Base-by-base conservation (phyloP, 2,329 filamentous ascomycete genomes). In the Coniochaeta sp. region DNA sequence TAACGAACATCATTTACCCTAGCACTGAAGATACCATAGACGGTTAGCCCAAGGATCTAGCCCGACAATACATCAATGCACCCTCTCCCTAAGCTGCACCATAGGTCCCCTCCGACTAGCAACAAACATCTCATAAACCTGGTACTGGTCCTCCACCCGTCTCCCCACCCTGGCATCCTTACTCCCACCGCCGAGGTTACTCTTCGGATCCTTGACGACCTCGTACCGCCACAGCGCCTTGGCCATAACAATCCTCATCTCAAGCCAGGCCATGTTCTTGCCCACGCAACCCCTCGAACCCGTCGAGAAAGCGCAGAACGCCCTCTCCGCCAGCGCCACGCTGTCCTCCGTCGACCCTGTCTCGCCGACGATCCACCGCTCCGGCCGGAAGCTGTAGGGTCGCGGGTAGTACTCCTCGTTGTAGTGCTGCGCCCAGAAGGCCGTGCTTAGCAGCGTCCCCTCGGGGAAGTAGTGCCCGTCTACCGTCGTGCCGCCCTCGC, bases 111-210 rank as follows among this genome's bases (percentile, higher is more conserved):
- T 22, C 1, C 54, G 49, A 9, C 61, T 48, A 7, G 59, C 56
- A n/a, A 63, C 51, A 48, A 59, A 63, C 3, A 55, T 57, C 35
- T 63, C 62, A 1, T 52, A 31, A 9, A 63, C n/a, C n/a, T 58
- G 57, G 9, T 59, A 50, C 51, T 60, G 60, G 2, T 51, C 53
- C 56, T 59, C 57, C 56, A 60, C 2, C 58, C 58, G 2, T 52
- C 27, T 1, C 52, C 49, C 1, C 53, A 53, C 1, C 14, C 30
- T 32, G 9, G 9, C 30, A 32, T 24, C 2, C 57, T 58, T 2
- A 48, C 53, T n/a, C 61, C 61, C 10, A 60, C 4, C 0, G 53
- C 60, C 4, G 58, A 61, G n/a, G n/a, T 32, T 32, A 32, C 30
- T 32, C 30, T 32, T 32, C 9, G 30, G 30, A 32, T 32, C 30